Base-by-base conservation (phyloP, 768 basidiomycete species). In the Exsudoporus frostii region DNA sequence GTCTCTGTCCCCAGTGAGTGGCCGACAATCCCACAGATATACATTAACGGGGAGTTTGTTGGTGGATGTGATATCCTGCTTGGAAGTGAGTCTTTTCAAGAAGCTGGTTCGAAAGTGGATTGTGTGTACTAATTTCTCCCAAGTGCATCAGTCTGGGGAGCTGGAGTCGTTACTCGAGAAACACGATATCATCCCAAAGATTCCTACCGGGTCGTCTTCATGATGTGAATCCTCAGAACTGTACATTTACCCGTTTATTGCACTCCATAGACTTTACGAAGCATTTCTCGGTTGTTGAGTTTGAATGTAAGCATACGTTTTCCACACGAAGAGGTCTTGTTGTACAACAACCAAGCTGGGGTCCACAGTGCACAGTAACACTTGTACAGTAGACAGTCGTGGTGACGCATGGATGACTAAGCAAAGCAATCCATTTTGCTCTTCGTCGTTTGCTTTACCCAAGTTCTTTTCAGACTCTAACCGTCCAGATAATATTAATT, bases 121-220 rank as follows among this genome's bases (percentile, higher is more conserved):
- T 10, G 4, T 17, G 38, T 11, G 20, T 14, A n/a, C 45, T 64
- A 0, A 59, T 25, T 14, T 20, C n/a, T 38, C 5, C 27, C 2
- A 59, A 95, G 93, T 99, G 96, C 96, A 98, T 69, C 92, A 96
- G 74, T 89, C 85, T 7, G 96, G 96, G 50, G 94, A 98, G 72
- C 79, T 99, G 8, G 92, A 96, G 65, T 79, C 80, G 24, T 77
- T 97, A 6, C 75, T 97, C 20, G 81, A 81, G 59, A 83, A 88
- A 66, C 79, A 85, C 54, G 76, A 81, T 9, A 71, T 96, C 53
- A 82, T 93, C 54, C 81, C 86, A 0, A 81, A 84, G 53, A 65
- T 66, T 19, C 17, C 49, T 11, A 30, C 36, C 37, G 53, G 47
- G 30, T 17, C 53, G 4, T 33, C 46, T 3, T 56, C 45, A 37